Evolutionary conservation across 148 eudicot species (phyloP).

Genomic region (Euryodendron excelsum): DNA sequence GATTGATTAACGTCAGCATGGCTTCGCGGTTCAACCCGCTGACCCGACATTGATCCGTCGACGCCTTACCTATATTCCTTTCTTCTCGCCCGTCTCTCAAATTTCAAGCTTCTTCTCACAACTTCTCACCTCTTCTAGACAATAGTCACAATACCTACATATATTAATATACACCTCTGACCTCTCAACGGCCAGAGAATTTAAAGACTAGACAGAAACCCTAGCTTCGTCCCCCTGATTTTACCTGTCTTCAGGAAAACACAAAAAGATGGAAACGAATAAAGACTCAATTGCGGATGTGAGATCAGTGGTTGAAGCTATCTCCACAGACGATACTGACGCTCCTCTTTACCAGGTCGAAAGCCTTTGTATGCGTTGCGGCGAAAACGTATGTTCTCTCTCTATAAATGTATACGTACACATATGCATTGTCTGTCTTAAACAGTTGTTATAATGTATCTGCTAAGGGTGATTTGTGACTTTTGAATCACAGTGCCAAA

Average conservation of each 20-base stretch:
- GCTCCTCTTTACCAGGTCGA: slow-evolving; percentile 75
- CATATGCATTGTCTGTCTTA: too few species aligned
- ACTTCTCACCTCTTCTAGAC: too few species aligned
- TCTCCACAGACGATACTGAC: slow-evolving; percentile 49
- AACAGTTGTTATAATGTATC: background rate
- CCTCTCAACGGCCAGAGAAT: too few species aligned
- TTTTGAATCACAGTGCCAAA: background rate
- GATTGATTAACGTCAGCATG: too few species aligned
- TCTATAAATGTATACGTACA: background rate
- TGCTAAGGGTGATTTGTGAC: background rate
- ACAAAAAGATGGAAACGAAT: slow-evolving; percentile 29
- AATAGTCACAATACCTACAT: too few species aligned
- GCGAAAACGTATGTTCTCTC: slow-evolving; percentile 50
- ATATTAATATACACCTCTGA: too few species aligned
- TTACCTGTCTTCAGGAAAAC: background rate
- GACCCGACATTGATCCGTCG: too few species aligned
- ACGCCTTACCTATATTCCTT: too few species aligned
- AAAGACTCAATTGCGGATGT: slow-evolving; percentile 55
- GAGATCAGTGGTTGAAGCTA: slow-evolving; percentile 70
- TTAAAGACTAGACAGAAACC: too few species aligned
- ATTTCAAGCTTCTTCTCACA: too few species aligned
- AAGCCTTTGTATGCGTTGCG: slow-evolving; percentile 93
- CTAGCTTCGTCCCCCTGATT: background rate
- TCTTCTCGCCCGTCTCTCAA: too few species aligned
- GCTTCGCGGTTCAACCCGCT: too few species aligned